Evolutionary conservation across 2,329 filamentous ascomycete genomes (phyloP).

Genomic region (Hymenoscyphus albidus): DNA sequence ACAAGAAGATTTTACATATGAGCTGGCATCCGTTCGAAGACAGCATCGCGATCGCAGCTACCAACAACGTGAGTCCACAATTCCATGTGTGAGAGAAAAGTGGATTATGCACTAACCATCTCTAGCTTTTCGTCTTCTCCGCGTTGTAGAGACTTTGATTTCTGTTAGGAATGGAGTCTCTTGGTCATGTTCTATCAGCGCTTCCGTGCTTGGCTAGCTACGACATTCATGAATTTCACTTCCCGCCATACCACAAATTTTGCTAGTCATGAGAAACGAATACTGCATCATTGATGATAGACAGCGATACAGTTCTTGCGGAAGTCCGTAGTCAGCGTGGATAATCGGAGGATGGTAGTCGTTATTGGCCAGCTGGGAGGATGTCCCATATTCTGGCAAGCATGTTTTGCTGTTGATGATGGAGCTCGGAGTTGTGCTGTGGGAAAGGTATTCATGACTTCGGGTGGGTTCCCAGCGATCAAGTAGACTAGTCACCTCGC

Average conservation of each 20-base stretch:
- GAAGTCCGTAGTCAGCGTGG: conserved; percentile 19
- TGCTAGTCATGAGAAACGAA: conserved; percentile 28
- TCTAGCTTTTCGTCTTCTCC: conserved; percentile 72
- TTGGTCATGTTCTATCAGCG: conserved; percentile 33
- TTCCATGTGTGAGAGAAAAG: neutral
- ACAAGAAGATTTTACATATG: conserved; percentile 99
- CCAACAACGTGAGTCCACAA: conserved; percentile 84
- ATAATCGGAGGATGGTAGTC: conserved; percentile 24
- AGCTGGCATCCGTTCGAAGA: conserved; percentile 99
- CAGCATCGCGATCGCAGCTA: conserved; percentile 98
- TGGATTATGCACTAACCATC: conserved; percentile 17
- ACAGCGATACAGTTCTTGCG: conserved; percentile 21
- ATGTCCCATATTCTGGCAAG: conserved; percentile 21
- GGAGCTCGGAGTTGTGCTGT: conserved; percentile 13
- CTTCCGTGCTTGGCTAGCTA: conserved; percentile 31
- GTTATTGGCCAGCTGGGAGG: conserved; percentile 19
- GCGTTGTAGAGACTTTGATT: conserved; percentile 53
- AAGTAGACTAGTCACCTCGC: conserved; percentile 31
- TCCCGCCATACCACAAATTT: conserved; percentile 24
- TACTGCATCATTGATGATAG: conserved; percentile 25
- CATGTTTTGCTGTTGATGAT: conserved; percentile 17
- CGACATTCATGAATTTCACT: conserved; percentile 24
- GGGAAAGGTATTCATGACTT: conserved; percentile 19
- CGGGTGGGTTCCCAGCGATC: conserved; percentile 27
- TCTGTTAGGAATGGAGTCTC: conserved; percentile 27